Base-by-base conservation (phyloP, 345 rosid species). In the Eucalyptus polyanthemos region DNA sequence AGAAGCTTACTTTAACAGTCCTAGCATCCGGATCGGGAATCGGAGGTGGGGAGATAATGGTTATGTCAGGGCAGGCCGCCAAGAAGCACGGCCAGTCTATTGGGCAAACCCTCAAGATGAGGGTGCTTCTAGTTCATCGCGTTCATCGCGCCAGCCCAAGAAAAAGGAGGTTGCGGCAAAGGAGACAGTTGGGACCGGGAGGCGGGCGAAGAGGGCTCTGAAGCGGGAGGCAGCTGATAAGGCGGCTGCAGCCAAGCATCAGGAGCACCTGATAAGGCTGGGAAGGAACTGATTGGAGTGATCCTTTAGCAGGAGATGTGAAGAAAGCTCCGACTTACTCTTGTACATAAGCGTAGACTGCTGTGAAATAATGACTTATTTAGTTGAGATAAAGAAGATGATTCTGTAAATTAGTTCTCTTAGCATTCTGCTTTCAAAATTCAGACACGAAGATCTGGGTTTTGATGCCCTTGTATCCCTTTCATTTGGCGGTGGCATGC, bases 1-100 rank as follows among this genome's bases (percentile, higher is more conserved):
- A n/a, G 98, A 97, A 90, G 96, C 89, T 81, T 96, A 94, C 88
- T 88, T 94, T 49, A 91, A 91, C 54, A 90, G 90, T 85, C 89
- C 96, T 21, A 94, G 91, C 89, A 91, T 95, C 85, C 94, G 98
- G 42, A 93, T 97, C 12, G 98, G 99, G 31, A 97, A 97, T 86
- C 90, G 99, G 37, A 94, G 98, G 89, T 97, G 99, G 99, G 99
- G 99, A 50, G 98, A 97, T 90, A 97, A 95, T 88, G 98, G 99
- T 42, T 97, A 93, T 85, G 99, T 97, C 60, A 93, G 98, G 90
- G 93, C 95, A 34, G 99, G 99, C 27, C 96, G 94, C 51, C 98
- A 93, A 91, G 97, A 97, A 95, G 98, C 96, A 65, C 95, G 97
- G 90, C 99, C 97, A 37, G 94, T 91, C 25, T 62, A 67, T 67